Base-by-base conservation (phyloP, 495 filamentous ascomycete genomes). In the Lophium mytilinum region DNA sequence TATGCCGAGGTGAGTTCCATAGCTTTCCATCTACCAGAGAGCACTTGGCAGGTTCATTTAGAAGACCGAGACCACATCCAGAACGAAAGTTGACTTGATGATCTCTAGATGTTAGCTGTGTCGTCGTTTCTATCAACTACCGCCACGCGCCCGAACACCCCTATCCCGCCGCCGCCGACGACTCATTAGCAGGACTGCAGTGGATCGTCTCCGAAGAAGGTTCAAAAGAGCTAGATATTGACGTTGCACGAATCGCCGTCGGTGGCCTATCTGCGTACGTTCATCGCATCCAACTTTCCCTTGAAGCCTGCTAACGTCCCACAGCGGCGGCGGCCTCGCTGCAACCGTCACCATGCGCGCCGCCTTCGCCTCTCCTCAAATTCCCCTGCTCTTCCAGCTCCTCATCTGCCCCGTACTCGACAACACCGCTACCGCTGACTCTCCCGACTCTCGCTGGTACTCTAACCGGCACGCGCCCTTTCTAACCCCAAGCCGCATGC, bases 81-180 rank as follows among this genome's bases (percentile, higher is more conserved):
- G 24, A 30, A 30, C 6, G 24, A 30, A 30, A 30, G 2, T 30
- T 30, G 24, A 30, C 24, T 3, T 30, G 3, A 6, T 30, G 24
- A 30, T 30, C 24, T 30, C 6, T 43, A 58, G 56, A 60, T 24
- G 52, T 53, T 5, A 17, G 46, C 3, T 66, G 63, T 37, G 57
- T 65, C 0, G 57, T 69, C 9, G 37, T 67, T 17, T 53, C 56
- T 9, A 50, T 69, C 40, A 56, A 63, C 47, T 69, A 68, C 39
- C 64, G 67, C 10, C 67, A 63, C 37, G 64, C 66, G 1, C 66
- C 66, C 9, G 66, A 66, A 34, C 41, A 62, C 33, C 54, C 55
- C 5, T 66, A 50, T 19, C 61, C 64, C 1, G 52, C 66, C 3
- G 60, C 66, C 9, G 40, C 60, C 11, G 41, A 64, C 39, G 66